Percentiles rank a stretch among this genome's conserved stretches.
Evolutionary conservation across 768 basidiomycete genomes (phyloP).

Genomic region (Pleurotus salmoneostramineus): DNA sequence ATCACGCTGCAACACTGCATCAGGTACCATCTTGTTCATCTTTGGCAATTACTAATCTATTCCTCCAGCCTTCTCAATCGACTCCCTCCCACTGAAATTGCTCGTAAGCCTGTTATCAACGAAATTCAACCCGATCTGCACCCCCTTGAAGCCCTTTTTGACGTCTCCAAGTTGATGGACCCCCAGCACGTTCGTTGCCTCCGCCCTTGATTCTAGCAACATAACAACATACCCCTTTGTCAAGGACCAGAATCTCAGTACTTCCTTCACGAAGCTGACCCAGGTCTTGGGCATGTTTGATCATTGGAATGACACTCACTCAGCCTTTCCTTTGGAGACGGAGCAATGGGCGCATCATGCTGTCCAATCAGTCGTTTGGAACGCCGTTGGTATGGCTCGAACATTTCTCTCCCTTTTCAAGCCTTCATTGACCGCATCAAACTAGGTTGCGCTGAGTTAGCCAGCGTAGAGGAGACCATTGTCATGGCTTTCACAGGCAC

Average conservation of each 20-base stretch:
- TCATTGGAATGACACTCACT: constrained; percentile 62
- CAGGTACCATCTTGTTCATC: constrained; percentile 37
- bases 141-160: constrained; percentile 72
- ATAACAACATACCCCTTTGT: neutral
- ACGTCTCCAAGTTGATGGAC: constrained; percentile 72
- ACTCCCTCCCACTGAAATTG: constrained; percentile 48
- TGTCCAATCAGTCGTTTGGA: constrained; percentile 74
- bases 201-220: neutral
- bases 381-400: constrained; percentile 48
- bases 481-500: constrained; percentile 62
- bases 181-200: constrained; percentile 49
- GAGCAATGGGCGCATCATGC: constrained; percentile 74
- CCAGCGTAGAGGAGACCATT: constrained; percentile 63
- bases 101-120: constrained; percentile 52
- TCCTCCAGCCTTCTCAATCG: constrained; percentile 63
- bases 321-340: constrained; percentile 40
- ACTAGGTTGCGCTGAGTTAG: constrained; percentile 66
- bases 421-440: no score
- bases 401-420: neutral
- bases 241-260: constrained; percentile 68
- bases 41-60: neutral
- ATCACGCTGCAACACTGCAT: constrained; percentile 76
- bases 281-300: constrained; percentile 70
- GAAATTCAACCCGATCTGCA: constrained; percentile 75
- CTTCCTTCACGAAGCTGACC: constrained; percentile 63